phyloP scores from a whole-genome alignment of 2,329 filamentous ascomycete genomes.

The Cladobotryum protrusum region DNA sequence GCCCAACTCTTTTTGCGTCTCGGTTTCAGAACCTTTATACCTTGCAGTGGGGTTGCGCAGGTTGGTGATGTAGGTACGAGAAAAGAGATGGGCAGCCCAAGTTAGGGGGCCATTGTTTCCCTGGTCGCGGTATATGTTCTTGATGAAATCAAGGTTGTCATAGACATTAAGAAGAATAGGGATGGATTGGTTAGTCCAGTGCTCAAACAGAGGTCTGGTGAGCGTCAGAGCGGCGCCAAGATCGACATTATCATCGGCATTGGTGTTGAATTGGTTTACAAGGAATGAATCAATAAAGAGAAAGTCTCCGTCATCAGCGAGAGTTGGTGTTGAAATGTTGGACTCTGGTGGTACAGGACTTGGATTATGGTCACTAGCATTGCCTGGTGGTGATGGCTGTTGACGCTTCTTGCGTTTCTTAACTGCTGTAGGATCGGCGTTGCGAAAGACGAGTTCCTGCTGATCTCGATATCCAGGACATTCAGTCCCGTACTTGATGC shows the following conservation, averaged over 20 bases:
- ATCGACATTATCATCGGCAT: slow-evolving; percentile 1
- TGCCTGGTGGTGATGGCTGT: no score
- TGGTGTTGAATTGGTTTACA: background rate
- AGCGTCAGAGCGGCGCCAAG: slow-evolving; percentile 10
- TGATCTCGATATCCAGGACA: slow-evolving; percentile 36
- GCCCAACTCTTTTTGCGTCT: slow-evolving; percentile 28
- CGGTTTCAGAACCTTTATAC: slow-evolving; percentile 17
- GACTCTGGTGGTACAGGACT: slow-evolving; percentile 6
- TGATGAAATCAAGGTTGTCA: slow-evolving; percentile 29
- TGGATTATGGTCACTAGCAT: background rate
- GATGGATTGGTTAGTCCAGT: slow-evolving; percentile 34
- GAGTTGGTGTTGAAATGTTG: slow-evolving; percentile 8
- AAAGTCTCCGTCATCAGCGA: slow-evolving; percentile 4
- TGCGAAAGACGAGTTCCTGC: slow-evolving; percentile 34
- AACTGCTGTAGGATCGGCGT: slow-evolving; percentile 22
- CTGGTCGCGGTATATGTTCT: slow-evolving; percentile 21
- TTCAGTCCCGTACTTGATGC: slow-evolving; percentile 33
- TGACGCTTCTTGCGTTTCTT: slow-evolving; percentile 27
- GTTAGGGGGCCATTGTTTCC: slow-evolving; percentile 28
- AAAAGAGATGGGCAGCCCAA: slow-evolving; percentile 35
- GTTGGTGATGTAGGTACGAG: slow-evolving; percentile 34
- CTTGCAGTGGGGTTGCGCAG: slow-evolving; percentile 27
- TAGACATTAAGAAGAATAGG: slow-evolving; percentile 35
- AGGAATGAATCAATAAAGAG: background rate
- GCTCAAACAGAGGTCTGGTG: slow-evolving; percentile 23